A percentile compares a stretch with the other conserved stretches of the same genome.
Conservation (phyloP, 2,329 filamentous ascomycete species). For the Gaeumannomyces sp. region DNA sequence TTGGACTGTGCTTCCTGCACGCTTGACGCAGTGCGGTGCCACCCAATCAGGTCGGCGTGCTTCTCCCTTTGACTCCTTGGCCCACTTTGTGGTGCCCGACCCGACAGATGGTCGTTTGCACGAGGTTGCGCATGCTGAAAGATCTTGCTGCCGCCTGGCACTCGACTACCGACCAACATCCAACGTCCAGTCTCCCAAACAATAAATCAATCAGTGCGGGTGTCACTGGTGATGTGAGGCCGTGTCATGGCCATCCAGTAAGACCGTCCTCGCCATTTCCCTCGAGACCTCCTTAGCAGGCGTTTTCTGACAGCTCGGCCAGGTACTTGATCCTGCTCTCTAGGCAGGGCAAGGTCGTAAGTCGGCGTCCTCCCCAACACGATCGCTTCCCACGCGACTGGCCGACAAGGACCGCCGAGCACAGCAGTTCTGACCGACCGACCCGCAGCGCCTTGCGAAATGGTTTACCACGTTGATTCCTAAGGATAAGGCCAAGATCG, state of each 20-base stretch:
- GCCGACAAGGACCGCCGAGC: neutral
- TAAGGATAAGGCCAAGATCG: constrained; percentile 98
- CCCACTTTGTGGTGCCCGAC: neutral
- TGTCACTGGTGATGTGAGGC: constrained; percentile 9
- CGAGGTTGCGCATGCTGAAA: neutral
- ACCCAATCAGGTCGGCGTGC: neutral
- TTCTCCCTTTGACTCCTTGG: neutral
- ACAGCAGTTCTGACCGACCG: neutral
- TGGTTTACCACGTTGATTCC: constrained; percentile 98
- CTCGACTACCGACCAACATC: neutral
- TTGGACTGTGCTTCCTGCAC: neutral
- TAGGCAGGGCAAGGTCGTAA: constrained; percentile 97
- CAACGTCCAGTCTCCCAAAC: neutral
- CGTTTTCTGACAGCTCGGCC: constrained; percentile 9
- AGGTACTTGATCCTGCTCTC: constrained; percentile 98
- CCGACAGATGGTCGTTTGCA: neutral
- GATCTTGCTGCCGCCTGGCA: neutral
- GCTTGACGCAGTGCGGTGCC: neutral
- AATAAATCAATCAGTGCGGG: neutral
- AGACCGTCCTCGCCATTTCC: constrained; percentile 15
- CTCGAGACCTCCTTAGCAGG: neutral
- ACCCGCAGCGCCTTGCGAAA: constrained; percentile 81
- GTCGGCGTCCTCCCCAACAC: constrained; percentile 35
- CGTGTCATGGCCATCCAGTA: constrained; percentile 47
- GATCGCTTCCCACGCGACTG: constrained; percentile 26